Evolutionary conservation across 768 basidiomycete genomes (phyloP).

Genomic region (Coprinellus aureogranulatus): DNA sequence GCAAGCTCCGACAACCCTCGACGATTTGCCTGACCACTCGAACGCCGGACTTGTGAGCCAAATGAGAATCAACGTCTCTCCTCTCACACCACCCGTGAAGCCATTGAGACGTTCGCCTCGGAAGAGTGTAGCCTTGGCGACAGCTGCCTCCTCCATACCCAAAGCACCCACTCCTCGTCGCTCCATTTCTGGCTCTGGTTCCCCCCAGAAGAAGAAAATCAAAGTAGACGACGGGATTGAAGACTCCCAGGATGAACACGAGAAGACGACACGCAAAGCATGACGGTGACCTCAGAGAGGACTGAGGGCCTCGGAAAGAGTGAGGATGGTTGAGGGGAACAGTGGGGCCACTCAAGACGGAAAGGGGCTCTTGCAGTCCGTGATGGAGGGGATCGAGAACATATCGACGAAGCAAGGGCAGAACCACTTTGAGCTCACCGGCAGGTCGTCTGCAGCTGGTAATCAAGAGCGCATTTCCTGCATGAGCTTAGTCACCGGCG

Average conservation of each 20-base stretch:
- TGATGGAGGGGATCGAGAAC: too few species aligned
- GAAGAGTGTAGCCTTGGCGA: slow-evolving; percentile 31
- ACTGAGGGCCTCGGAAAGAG: too few species aligned
- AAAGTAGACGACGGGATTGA: slow-evolving; percentile 15
- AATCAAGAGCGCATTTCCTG: too few species aligned
- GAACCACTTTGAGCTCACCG: too few species aligned
- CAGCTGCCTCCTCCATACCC: slow-evolving; percentile 11
- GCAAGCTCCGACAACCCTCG: background rate
- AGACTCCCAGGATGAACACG: slow-evolving; percentile 20
- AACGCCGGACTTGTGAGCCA: background rate
- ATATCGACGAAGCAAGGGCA: too few species aligned
- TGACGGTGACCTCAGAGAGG: too few species aligned
- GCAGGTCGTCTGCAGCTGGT: too few species aligned
- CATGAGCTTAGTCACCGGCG: too few species aligned
- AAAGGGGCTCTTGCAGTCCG: too few species aligned
- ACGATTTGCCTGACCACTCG: background rate
- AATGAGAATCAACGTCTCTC: background rate
- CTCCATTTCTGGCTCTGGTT: slow-evolving; percentile 12
- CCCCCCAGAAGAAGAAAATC: slow-evolving; percentile 19
- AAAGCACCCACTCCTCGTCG: slow-evolving; percentile 16
- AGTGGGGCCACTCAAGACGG: too few species aligned
- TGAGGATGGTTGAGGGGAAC: too few species aligned
- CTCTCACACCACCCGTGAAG: slow-evolving; percentile 13
- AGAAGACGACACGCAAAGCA: too few species aligned
- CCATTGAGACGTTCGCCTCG: slow-evolving; percentile 38